Conservation (phyloP, 2,329 filamentous ascomycete genomes). For the Cordyceps fumosorosea region DNA sequence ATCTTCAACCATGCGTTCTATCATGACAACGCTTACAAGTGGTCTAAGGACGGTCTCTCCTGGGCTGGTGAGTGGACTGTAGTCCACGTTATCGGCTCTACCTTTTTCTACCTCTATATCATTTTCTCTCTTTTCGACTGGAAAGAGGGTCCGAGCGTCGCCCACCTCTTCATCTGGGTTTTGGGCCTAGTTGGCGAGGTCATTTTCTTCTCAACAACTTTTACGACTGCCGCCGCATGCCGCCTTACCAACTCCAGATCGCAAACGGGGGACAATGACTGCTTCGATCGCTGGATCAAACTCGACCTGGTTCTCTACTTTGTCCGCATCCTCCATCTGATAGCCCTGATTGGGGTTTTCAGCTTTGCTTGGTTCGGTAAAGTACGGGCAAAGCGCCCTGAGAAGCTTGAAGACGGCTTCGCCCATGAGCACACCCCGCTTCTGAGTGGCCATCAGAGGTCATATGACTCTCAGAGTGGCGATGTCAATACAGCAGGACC, state of each 20-base stretch:
- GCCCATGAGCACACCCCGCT: constrained; percentile 58
- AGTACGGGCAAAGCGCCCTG: constrained; percentile 30
- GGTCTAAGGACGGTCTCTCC: constrained; percentile 38
- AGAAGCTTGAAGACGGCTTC: constrained; percentile 33
- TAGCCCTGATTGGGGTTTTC: constrained; percentile 48
- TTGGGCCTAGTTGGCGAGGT: constrained; percentile 67
- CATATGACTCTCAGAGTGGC: constrained; percentile 30
- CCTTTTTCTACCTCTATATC: constrained; percentile 82
- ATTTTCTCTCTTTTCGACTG: constrained; percentile 83
- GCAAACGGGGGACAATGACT: constrained; percentile 20
- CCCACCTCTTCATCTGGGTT: constrained; percentile 75
- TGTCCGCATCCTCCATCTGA: constrained; percentile 60
- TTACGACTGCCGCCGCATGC: constrained; percentile 59
- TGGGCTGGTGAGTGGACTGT: constrained; percentile 76
- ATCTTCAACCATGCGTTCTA: constrained; percentile 68
- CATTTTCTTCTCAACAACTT: constrained; percentile 61
- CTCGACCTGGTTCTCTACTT: constrained; percentile 61
- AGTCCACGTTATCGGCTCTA: constrained; percentile 77
- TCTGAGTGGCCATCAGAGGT: constrained; percentile 38
- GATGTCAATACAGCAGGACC: constrained; percentile 16
- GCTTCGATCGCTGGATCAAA: constrained; percentile 34
- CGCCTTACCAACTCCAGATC: constrained; percentile 48
- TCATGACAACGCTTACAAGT: constrained; percentile 31
- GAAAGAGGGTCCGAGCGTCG: constrained; percentile 69
- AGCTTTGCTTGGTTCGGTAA: constrained; percentile 36